Evolutionary conservation across 352 stramenopile genomes (phyloP), one percentile per base, ranked within the genome.

Genomic region (Globisporangium emineosum): DNA sequence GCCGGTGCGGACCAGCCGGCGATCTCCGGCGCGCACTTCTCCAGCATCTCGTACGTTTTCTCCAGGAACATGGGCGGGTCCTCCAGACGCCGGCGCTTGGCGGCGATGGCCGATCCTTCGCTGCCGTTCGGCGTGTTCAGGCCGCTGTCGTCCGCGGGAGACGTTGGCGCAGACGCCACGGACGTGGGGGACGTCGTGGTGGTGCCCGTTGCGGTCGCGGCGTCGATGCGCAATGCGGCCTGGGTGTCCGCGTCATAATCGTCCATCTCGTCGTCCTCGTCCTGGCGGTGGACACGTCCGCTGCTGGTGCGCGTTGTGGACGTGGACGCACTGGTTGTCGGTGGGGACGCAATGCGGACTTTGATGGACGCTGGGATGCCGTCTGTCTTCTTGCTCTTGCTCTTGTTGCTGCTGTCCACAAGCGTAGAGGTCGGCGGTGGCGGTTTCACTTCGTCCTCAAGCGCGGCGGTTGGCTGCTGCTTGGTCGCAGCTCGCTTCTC

Each of bases 21-120:
- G 51, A 97, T 65, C 15, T 81, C 69, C 0, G 75, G 69, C 27
- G 90, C 68, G 66, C 88, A 94, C 23, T 83, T 81, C 63, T 95
- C 88, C 60, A 97, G 79, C 68, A 97, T 85, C 67, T 93, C 86
- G 71, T 93, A 97, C 21, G 88, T 97, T 70, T 97, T 97, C 58
- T 94, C 86, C 13, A 97, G 71, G 62, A 97, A 97, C 52, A 89
- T 62, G 55, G 90, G 74, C 32, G 78, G 67, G 37, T 86, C 77
- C 37, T 86, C 78, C 1, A 73, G 56, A 15, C 78, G 65, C 6
- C 72, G 68, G 4, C 78, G 70, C 62, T 86, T 87, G 17, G 54
- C 25, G 0, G 60, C 53, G 15, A n/a, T 17, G 35, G 51, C 32
- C 45, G 50, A 60, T 13, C 42, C 51, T 27, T 80, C 78, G 55